Evolutionary conservation across 345 rosid genomes (phyloP), one percentile per base, ranked within the genome.

Genomic region (Cardamine chenopodiifolia): DNA sequence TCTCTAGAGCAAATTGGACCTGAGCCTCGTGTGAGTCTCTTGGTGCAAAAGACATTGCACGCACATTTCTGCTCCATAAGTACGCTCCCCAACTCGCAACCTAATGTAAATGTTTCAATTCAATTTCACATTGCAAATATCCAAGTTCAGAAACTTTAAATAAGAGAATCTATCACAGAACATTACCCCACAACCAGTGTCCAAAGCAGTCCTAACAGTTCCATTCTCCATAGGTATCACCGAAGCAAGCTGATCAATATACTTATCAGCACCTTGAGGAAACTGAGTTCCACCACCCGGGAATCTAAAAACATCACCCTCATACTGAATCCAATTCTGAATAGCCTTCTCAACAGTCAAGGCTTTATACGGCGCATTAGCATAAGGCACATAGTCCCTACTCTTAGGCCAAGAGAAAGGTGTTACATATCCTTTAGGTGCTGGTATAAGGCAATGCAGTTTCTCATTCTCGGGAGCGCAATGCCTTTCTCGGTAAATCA

Each of bases 211-310:
- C 82, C 99, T 90, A 83, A 90, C 96, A 6, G 96, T 89, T 66
- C 99, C 99, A 54, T 92, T 90, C 29, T 71, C 80, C 68, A 96
- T 88, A 0, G 98, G 99, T 49, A 96, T 87, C 61, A 92, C 97
- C 0, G 95, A 88, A 62, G 98, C 96, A 60, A 96, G 90, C 84
- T 96, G 92, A 76, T 92, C 91, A 7, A 96, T 92, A 76, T 96
- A 96, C 80, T 88, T 89, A 72, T 96, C 95, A 11, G 98, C 99
- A 68, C 99, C 99, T 62, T 96, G 99, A 58, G 99, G 99, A 47
- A 96, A 96, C 84, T 92, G 98, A 28, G 99, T 96, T 68, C 99
- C 99, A 13, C 99, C 99, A 20, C 99, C 99, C 0, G 99, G 99
- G 80, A 96, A 96, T 78, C 92, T 87, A 72, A 96, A 96, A 35